Percentiles rank a stretch among this genome's conserved stretches.
Conservation (phyloP, 73 alveolate species). For the Stentor roeselii region DNA sequence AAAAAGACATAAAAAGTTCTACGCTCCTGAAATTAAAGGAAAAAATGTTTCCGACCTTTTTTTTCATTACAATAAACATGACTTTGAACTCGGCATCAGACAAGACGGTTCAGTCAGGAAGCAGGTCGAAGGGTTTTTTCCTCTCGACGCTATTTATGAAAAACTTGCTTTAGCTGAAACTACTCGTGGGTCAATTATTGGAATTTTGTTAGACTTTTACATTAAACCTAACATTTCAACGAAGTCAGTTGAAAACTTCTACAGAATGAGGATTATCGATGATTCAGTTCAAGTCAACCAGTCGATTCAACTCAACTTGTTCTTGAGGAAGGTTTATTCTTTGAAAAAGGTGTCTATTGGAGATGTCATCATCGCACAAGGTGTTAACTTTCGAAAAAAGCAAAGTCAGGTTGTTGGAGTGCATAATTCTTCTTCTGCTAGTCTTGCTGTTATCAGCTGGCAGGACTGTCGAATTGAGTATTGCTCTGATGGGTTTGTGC, state of each 20-base stretch:
- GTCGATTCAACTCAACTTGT: too few relatives aligned
- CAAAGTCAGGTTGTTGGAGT: not conserved
- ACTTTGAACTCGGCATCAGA: slow-evolving; percentile 7
- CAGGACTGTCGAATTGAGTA: not conserved
- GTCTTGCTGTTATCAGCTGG: not conserved
- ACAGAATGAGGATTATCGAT: not conserved
- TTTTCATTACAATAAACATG: not conserved
- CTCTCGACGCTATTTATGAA: not conserved
- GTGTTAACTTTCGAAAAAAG: too few relatives aligned
- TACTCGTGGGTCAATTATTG: not conserved
- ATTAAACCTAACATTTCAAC: not conserved
- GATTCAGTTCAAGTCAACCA: not conserved
- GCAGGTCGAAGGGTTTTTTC: not conserved
- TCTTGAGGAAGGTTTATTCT: not conserved
- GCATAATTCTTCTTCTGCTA: not conserved
- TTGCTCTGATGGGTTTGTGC: not conserved
- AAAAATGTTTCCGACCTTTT: not conserved
- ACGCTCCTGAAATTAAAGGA: not conserved
- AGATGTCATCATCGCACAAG: not conserved
- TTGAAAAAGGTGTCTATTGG: not conserved
- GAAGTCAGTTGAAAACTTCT: not conserved
- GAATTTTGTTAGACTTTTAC: not conserved
- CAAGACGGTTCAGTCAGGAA: not conserved
- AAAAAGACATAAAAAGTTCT: not conserved
- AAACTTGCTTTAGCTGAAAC: not conserved